These are phyloP conservation scores for Corymbia calophylla DNA, from an alignment of 441 rosid genomes.

Conservation along the genomic window DNA sequence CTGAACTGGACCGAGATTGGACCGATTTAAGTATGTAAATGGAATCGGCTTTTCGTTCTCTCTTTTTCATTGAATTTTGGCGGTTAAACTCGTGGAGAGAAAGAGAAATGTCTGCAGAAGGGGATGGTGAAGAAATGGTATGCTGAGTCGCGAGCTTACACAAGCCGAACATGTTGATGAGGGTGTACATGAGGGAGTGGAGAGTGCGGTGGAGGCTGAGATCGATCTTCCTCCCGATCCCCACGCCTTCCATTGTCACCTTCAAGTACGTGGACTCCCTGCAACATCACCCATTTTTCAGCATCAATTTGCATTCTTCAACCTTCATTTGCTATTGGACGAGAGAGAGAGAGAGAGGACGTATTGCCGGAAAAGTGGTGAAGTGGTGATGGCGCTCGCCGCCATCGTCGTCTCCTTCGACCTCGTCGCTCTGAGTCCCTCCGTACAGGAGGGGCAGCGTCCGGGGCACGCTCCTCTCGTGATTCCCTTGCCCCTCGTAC, in stretches of 20 bases:
- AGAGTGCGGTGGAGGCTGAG: conserved; percentile 3
- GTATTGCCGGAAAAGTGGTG: not conserved
- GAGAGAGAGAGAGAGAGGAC: not conserved
- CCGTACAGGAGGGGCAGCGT: not conserved
- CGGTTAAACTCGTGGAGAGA: not conserved
- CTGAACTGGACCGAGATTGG: not conserved
- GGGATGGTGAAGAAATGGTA: not conserved
- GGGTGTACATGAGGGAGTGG: not conserved
- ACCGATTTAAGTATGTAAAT: no score
- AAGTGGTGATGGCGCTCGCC: not conserved
- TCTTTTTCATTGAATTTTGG: not conserved
- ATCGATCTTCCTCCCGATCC: conserved; percentile 9
- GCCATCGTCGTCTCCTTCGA: not conserved
- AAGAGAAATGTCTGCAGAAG: not conserved
- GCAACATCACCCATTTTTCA: not conserved
- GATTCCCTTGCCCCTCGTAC: not conserved
- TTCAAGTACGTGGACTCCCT: conserved; percentile 3
- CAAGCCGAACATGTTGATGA: not conserved
- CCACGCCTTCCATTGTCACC: conserved; percentile 7
- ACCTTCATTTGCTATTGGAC: not conserved
- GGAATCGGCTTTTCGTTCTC: not conserved
- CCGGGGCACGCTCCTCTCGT: not conserved
- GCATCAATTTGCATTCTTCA: not conserved
- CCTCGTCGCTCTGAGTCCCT: not conserved
- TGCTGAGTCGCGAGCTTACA: not conserved